Percentiles rank a stretch among this genome's conserved stretches.
Conservation (phyloP, 305 asterid species). For the Fraxinus dipetala region DNA sequence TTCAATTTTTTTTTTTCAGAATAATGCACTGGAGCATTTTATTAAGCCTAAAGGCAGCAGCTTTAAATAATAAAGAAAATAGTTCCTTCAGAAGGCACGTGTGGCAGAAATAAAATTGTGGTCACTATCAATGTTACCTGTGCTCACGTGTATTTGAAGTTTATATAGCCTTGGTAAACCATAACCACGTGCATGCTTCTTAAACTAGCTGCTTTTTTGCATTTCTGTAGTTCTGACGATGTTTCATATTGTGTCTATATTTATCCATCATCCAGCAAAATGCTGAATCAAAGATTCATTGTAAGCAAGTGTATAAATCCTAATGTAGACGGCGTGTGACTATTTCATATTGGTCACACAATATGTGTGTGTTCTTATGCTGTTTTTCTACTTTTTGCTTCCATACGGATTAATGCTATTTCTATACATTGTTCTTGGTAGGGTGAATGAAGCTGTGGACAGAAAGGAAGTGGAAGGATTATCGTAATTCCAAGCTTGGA, state of each 20-base stretch:
- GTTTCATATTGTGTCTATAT: not conserved
- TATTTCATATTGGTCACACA: not conserved
- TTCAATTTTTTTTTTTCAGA: not conserved
- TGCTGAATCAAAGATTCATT: not conserved
- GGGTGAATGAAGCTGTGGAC: constrained; percentile 76
- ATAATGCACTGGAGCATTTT: not conserved
- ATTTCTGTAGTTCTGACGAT: not conserved
- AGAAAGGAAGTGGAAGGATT: constrained; percentile 61
- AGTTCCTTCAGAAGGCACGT: not conserved
- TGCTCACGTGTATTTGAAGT: not conserved
- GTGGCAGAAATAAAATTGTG: not conserved
- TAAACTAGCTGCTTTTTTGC: not conserved
- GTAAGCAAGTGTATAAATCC: not conserved
- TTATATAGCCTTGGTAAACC: not conserved
- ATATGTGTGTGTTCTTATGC: not conserved
- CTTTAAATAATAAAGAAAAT: not conserved
- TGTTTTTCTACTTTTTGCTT: not conserved
- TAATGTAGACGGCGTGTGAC: not conserved
- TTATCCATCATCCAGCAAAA: not conserved
- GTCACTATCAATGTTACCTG: not conserved
- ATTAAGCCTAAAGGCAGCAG: not conserved
- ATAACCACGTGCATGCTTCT: not conserved
- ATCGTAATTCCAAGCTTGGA: constrained; percentile 33
- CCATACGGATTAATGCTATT: not conserved
- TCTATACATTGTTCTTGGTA: constrained; percentile 23